Evolutionary conservation across 768 basidiomycete species (phyloP), one percentile per base, ranked within the genome.

Genomic region (Auricularia sp.): DNA sequence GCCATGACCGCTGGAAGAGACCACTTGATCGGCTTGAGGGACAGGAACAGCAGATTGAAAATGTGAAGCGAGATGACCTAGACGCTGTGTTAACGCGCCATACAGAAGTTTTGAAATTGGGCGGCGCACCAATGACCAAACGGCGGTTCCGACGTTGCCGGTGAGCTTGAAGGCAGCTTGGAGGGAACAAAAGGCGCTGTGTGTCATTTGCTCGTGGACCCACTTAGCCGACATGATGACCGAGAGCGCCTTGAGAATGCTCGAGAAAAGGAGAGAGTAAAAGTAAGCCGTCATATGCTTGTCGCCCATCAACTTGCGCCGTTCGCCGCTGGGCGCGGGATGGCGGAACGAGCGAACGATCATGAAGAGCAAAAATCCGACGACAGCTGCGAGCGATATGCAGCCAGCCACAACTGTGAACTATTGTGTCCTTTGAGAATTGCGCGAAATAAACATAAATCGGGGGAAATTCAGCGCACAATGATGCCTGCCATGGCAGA

Each of bases 201-300:
- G 16, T 18, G 4, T 35, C 56, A 59, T 59, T 10, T 21, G 56
- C 24, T 10, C 34, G 8, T 24, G 18, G 24, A 24, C 24, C 56
- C 56, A 59, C 8, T 35, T 29, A 1, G 24, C 13, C 7, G 29
- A 33, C 56, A 59, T 59, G 56, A 59, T 34, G 56, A 59, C 56
- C 4, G 29, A 33, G 14, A 59, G 56, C 4, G 56, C 21, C 56
- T 59, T 59, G 56, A 59, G 56, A 6, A 59, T 34, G 56, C 56
- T 59, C 24, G 56, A 29, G 56, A 59, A 59, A 7, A 59, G 21
- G 29, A 59, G 56, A 10, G 56, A 59, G 56, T 59, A 59, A 29
- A 59, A 59, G 18, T 59, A 59, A 5, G 56, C 56, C 34, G 56
- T 59, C 56, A 59, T 59, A 33, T 59, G 56, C 24, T 24, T 59